These are phyloP conservation scores for Esteya vermicola DNA, from an alignment of 2,329 filamentous ascomycete species.

Conservation along the genomic window DNA sequence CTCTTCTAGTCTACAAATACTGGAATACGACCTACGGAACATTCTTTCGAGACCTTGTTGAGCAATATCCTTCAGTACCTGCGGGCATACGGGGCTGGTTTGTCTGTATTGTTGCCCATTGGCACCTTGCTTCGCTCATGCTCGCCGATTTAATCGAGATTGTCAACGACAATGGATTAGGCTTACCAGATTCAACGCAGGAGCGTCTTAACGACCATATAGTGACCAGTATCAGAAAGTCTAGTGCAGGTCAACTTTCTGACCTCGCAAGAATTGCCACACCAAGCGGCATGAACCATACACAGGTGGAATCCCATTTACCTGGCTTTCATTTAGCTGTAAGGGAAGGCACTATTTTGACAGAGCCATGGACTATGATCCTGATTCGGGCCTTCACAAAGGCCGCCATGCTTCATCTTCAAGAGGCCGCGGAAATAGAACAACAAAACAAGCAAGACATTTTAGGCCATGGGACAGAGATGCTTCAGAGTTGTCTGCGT, in stretches of 20 bases:
- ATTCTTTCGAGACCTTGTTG: constrained; percentile 36
- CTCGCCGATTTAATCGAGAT: constrained; percentile 37
- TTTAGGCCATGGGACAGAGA: constrained; percentile 12
- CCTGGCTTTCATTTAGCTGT: constrained; percentile 37
- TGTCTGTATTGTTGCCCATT: constrained; percentile 40
- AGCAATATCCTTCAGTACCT: constrained; percentile 33
- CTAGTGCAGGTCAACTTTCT: constrained; percentile 29
- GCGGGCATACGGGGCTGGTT: constrained; percentile 45
- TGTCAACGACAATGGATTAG: constrained; percentile 26
- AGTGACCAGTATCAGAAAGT: constrained; percentile 23
- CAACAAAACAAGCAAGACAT: background rate
- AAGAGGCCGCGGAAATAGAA: constrained; percentile 15
- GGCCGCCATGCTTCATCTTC: constrained; percentile 24
- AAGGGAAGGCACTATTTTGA: constrained; percentile 39
- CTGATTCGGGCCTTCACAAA: constrained; percentile 37
- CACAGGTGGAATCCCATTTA: too few relatives aligned
- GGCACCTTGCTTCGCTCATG: constrained; percentile 40
- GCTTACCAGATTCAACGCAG: constrained; percentile 15
- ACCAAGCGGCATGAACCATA: constrained; percentile 8
- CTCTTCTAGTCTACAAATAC: constrained; percentile 35
- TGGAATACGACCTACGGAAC: constrained; percentile 37
- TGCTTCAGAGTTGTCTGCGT: too few relatives aligned
- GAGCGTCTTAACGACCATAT: constrained; percentile 18
- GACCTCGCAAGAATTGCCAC: constrained; percentile 33
- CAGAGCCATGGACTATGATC: constrained; percentile 45